Evolutionary conservation across 208 protist genomes (phyloP), one percentile per base, ranked within the genome.

Genomic region (Angomonas ambiguus): DNA sequence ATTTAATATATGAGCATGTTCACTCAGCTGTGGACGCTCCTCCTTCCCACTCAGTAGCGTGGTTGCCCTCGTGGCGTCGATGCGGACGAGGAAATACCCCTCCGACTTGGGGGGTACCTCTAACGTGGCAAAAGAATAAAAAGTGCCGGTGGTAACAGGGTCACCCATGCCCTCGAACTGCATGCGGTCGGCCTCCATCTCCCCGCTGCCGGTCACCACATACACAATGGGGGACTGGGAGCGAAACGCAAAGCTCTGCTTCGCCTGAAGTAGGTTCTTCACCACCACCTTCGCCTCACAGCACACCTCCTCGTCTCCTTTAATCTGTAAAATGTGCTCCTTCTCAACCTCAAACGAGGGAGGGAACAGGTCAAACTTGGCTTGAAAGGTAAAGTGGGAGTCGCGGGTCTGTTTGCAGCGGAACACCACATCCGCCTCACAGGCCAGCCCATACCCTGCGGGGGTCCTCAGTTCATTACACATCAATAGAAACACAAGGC

Each of bases 381-480:
- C 78, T 30, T 71, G 60, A 53, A 93, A 87, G 16, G 82, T 78
- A 73, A 88, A 90, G 42, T 80, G 68, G 18, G 85, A 77, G 58
- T 93, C 90, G 20, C 90, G 84, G 10, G 83, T 85, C 68, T 93
- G 85, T 64, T 88, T 92, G 74, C 90, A 96, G 62, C 83, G 86
- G 32, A 96, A 66, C n/a, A 92, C 77, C 2, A 96, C 83, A 38
- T 92, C 90, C 2, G 77, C 78, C 62, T 89, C 80, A 3, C 86
- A 84, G 48, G 49, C 51, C 10, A 87, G 82, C 48, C 67, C 62
- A 53, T 83, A 77, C 6, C 67, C 69, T 27, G 69, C 58, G 35
- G 79, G 59, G 18, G 77, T 69, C 24, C 72, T 72, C 57, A 87
- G 70, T 1, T 62, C 62, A 30, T 58, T 76, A 69, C 82, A 92